Evolutionary conservation across 176 grass and related monocot species (phyloP).

Genomic region (Urochloa ruziziensis): DNA sequence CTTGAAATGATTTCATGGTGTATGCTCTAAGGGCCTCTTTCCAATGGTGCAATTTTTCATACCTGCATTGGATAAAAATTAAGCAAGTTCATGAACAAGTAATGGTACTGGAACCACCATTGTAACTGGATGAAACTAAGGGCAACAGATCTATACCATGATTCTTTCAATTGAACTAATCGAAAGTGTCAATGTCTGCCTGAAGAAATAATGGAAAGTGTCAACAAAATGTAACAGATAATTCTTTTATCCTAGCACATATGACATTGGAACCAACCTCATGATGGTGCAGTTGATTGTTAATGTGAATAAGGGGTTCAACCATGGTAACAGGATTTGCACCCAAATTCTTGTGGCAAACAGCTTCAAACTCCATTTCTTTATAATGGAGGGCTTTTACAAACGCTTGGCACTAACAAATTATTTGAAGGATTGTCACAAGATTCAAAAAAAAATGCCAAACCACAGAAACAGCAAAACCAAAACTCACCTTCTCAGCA

Average conservation of each 20-base stretch:
- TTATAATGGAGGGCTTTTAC: slow-evolving; percentile 98
- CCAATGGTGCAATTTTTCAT: slow-evolving; percentile 97
- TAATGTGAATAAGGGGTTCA: slow-evolving; percentile 98
- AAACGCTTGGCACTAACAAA: slow-evolving; percentile 82
- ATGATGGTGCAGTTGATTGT: slow-evolving; percentile 97
- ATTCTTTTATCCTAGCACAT: slow-evolving; percentile 16
- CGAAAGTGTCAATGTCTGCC: slow-evolving; percentile 93
- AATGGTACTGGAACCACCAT: background rate
- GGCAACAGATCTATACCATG: slow-evolving; percentile 71
- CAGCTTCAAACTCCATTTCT: slow-evolving; percentile 99
- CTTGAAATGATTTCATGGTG: slow-evolving; percentile 82
- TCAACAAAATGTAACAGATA: background rate
- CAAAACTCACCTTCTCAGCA: slow-evolving; percentile 84
- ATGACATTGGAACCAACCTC: slow-evolving; percentile 61
- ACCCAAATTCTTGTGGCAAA: slow-evolving; percentile 92
- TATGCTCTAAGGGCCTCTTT: slow-evolving; percentile 94
- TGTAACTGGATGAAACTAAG: background rate
- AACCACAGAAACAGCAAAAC: slow-evolving; percentile 16
- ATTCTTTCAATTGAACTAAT: slow-evolving; percentile 98
- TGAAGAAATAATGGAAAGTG: slow-evolving; percentile 37
- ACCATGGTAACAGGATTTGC: slow-evolving; percentile 96
- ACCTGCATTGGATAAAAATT: slow-evolving; percentile 56
- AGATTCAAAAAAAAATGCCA: background rate
- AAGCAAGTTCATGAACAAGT: background rate
- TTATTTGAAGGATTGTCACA: slow-evolving; percentile 25